A percentile compares a stretch with the other conserved stretches of the same genome.
These are phyloP conservation scores for Kazachstania sp. DNA, from an alignment of 1,139 yeast genomes.

Conservation along the genomic window DNA sequence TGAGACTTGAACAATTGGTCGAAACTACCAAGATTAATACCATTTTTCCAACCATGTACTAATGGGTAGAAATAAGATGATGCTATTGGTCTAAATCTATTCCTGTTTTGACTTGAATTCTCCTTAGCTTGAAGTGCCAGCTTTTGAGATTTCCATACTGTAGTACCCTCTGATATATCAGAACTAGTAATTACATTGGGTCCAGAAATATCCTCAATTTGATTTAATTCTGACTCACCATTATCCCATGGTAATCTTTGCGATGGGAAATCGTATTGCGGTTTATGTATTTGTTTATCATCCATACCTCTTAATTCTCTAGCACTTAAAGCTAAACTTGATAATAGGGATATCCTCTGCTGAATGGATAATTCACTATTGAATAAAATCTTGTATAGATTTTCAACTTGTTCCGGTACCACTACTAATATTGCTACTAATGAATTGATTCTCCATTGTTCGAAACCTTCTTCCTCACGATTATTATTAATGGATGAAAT, in stretches of 20 bases:
- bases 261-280: constrained; percentile 32
- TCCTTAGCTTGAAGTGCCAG: constrained; percentile 13
- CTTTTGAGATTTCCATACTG: constrained; percentile 31
- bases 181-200: neutral
- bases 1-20: constrained; percentile 33
- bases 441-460: constrained; percentile 46
- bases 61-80: constrained; percentile 33
- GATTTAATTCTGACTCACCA: constrained; percentile 1
- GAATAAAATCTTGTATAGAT: constrained; percentile 39
- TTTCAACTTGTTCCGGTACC: constrained; percentile 36
- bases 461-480: constrained; percentile 46
- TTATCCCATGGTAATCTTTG: constrained; percentile 26
- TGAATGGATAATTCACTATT: constrained; percentile 63
- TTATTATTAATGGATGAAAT: constrained; percentile 41
- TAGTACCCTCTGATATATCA: constrained; percentile 4
- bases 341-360: constrained; percentile 49
- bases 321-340: constrained; percentile 50
- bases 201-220: constrained; percentile 9
- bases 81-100: constrained; percentile 29
- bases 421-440: constrained; percentile 48
- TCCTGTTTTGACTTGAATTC: constrained; percentile 11
- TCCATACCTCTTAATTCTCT: constrained; percentile 55
- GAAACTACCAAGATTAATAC: constrained; percentile 32
- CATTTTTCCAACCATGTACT: constrained; percentile 34
- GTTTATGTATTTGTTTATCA: constrained; percentile 37